A percentile compares a stretch with the other conserved stretches of the same genome.
Conservation (phyloP, 2,329 filamentous ascomycete species). For the Phoma sp. region DNA sequence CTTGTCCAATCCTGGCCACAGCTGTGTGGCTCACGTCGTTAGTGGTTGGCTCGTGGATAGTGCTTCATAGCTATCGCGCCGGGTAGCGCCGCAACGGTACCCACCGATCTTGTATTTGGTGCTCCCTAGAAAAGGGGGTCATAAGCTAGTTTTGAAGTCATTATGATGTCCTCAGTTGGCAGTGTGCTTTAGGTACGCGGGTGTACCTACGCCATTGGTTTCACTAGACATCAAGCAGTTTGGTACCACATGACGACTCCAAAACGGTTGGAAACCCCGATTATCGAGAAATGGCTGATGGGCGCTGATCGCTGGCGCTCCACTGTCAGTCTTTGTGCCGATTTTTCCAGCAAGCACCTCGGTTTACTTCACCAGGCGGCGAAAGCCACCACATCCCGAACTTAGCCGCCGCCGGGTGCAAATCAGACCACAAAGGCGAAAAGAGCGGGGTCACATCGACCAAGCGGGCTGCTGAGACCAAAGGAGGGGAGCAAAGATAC, state of each 20-base stretch:
- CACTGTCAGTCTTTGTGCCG: not conserved
- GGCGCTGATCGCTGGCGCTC: not conserved
- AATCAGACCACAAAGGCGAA: conserved; percentile 1
- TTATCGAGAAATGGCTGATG: not conserved
- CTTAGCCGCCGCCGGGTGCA: conserved; percentile 5
- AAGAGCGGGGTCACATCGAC: conserved; percentile 4
- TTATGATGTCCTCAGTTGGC: no score
- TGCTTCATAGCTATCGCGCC: not conserved
- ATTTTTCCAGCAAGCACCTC: not conserved
- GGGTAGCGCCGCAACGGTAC: not conserved
- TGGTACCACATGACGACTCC: no score
- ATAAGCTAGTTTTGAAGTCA: not conserved
- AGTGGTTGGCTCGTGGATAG: not conserved
- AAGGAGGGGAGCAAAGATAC: conserved; percentile 25
- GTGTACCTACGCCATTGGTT: not conserved
- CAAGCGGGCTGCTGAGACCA: conserved; percentile 7
- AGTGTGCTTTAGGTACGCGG: not conserved
- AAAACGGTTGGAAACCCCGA: not conserved
- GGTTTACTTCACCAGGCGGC: not conserved
- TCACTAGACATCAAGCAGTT: not conserved
- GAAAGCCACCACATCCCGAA: not conserved
- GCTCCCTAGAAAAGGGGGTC: not conserved
- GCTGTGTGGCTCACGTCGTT: not conserved
- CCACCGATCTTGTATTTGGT: not conserved
- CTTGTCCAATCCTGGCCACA: not conserved